A percentile compares a stretch with the other conserved stretches of the same genome.
phyloP scores from a whole-genome alignment of 2,329 filamentous ascomycete species.

The Stachybotrys chartarum region DNA sequence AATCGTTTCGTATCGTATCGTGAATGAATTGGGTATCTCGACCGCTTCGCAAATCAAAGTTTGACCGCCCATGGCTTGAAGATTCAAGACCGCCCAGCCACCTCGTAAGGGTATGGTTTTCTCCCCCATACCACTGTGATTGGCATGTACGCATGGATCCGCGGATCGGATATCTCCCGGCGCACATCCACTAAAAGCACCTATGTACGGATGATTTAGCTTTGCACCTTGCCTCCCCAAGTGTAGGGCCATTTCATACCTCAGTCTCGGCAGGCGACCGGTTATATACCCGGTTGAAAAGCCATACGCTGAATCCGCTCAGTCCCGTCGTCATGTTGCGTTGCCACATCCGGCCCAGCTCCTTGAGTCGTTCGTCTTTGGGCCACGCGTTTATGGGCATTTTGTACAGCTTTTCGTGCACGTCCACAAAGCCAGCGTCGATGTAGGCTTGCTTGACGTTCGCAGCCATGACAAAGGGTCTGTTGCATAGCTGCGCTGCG shows the following conservation, averaged over 20 bases:
- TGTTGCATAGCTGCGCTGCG: constrained; percentile 28
- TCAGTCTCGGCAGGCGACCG: constrained; percentile 40
- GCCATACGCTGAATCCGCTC: constrained; percentile 34
- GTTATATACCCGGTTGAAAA: constrained; percentile 33
- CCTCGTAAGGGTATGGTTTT: constrained; percentile 35
- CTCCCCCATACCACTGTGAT: constrained; percentile 44
- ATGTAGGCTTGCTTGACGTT: constrained; percentile 29
- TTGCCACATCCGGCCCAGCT: constrained; percentile 38
- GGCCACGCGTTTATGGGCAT: constrained; percentile 50
- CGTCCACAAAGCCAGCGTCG: constrained; percentile 47
- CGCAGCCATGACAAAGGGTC: constrained; percentile 27
- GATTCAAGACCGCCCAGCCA: background rate
- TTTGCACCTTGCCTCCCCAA: constrained; percentile 5
- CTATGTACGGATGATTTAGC: constrained; percentile 15
- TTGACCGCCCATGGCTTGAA: background rate
- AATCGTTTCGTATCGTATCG: background rate
- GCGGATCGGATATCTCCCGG: constrained; percentile 35
- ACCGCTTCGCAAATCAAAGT: background rate
- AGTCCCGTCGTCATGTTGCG: constrained; percentile 33
- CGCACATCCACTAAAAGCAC: constrained; percentile 42
- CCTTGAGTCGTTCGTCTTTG: constrained; percentile 33
- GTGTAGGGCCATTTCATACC: constrained; percentile 21
- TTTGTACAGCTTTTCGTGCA: constrained; percentile 44
- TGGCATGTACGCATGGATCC: constrained; percentile 40
- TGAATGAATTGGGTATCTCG: background rate